Conservation (phyloP, 805 yeast genomes). For the Ogataea henricii region DNA sequence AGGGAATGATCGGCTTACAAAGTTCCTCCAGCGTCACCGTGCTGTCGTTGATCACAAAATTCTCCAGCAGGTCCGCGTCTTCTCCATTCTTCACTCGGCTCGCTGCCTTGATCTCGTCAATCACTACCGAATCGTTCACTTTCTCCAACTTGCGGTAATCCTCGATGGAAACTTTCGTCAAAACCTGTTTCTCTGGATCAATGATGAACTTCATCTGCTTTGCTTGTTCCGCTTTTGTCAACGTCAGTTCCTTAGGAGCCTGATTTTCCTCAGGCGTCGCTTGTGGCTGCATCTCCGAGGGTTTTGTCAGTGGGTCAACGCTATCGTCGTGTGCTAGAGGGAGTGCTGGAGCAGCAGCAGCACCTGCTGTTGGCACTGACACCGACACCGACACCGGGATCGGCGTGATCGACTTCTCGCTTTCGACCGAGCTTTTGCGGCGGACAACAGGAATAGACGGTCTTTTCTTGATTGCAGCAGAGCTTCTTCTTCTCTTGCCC, state of each 20-base stretch:
- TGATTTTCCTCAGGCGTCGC: background rate
- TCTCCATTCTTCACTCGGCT: slow-evolving; percentile 39
- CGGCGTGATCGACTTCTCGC: background rate
- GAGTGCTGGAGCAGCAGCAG: too few relatives aligned
- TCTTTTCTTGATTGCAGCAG: slow-evolving; percentile 17
- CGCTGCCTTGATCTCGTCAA: slow-evolving; percentile 26
- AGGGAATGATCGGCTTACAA: slow-evolving; percentile 65
- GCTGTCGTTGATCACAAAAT: slow-evolving; percentile 50
- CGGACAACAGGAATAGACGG: slow-evolving; percentile 7
- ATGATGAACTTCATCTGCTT: slow-evolving; percentile 20
- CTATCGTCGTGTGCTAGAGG: slow-evolving; percentile 1
- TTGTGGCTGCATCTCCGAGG: background rate
- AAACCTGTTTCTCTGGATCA: slow-evolving; percentile 18
- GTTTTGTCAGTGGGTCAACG: slow-evolving; percentile 7
- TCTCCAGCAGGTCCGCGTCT: slow-evolving; percentile 42
- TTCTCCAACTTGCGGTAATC: slow-evolving; percentile 19
- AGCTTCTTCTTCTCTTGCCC: slow-evolving; percentile 35
- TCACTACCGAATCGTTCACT: slow-evolving; percentile 15
- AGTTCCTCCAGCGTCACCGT: slow-evolving; percentile 66
- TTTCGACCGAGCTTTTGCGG: slow-evolving; percentile 3
- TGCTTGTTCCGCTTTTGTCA: slow-evolving; percentile 23
- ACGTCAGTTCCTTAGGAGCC: slow-evolving; percentile 8
- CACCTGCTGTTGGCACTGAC: background rate
- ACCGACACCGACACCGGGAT: background rate
- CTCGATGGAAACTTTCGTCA: slow-evolving; percentile 26